These are phyloP conservation scores for Neurospora sp. DNA, from an alignment of 495 filamentous ascomycete genomes.

Conservation along the genomic window DNA sequence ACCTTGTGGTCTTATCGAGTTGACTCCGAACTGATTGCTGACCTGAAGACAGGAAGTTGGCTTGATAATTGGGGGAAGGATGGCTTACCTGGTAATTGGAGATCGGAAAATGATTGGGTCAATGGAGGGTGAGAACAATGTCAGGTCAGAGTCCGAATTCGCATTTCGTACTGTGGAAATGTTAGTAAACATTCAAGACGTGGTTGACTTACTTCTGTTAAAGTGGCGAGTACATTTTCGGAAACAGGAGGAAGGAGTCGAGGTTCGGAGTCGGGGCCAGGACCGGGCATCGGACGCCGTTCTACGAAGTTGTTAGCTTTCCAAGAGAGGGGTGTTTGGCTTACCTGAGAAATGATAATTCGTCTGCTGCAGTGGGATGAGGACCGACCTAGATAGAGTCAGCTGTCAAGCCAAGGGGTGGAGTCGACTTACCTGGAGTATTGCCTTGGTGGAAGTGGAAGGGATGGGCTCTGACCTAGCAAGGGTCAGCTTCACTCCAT, in stretches of 20 bases:
- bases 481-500: not conserved
- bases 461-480: not conserved
- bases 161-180: not conserved
- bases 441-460: not conserved
- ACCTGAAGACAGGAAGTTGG: not conserved
- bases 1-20: not conserved
- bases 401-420: not conserved
- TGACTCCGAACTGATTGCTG: not conserved
- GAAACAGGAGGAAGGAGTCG: not conserved
- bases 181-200: not conserved
- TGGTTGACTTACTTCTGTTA: not conserved
- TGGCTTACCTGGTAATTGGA: not conserved
- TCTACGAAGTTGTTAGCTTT: not conserved
- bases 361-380: not conserved
- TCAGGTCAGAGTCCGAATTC: not conserved
- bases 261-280: not conserved
- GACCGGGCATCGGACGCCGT: not conserved
- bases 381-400: not conserved
- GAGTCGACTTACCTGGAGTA: not conserved
- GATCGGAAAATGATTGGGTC: not conserved
- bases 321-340: not conserved
- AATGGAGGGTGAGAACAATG: not conserved
- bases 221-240: not conserved
- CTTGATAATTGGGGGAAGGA: not conserved
- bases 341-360: not conserved